phyloP scores from a whole-genome alignment of 495 filamentous ascomycete species.

The Hyaloscypha bicolor region DNA sequence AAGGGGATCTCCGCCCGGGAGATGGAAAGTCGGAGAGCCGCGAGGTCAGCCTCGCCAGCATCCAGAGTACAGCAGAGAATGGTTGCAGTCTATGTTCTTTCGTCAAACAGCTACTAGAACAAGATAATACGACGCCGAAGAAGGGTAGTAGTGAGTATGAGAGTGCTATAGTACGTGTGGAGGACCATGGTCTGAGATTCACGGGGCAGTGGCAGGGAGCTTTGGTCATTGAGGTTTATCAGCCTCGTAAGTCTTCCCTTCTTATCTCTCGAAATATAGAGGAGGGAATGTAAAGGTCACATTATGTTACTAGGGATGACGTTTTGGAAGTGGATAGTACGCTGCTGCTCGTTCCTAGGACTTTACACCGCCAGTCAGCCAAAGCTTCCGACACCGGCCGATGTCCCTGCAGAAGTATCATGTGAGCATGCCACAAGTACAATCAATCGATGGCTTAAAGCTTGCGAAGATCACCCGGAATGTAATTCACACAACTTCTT shows the following conservation, averaged over 20 bases:
- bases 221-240: background rate
- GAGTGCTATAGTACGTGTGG: slow-evolving; percentile 3
- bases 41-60: slow-evolving; percentile 11
- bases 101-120: background rate
- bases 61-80: background rate
- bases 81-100: slow-evolving; percentile 2
- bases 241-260: background rate
- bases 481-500: slow-evolving; percentile 6
- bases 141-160: background rate
- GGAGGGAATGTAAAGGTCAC: background rate
- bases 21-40: background rate
- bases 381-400: slow-evolving; percentile 2
- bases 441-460: background rate
- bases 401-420: slow-evolving; percentile 8
- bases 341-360: background rate
- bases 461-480: background rate
- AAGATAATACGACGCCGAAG: slow-evolving; percentile 1
- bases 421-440: slow-evolving; percentile 1
- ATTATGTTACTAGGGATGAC: background rate
- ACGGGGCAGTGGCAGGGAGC: slow-evolving; percentile 12
- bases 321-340: background rate
- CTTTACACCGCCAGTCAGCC: background rate
- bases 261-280: background rate
- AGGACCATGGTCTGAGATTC: slow-evolving; percentile 9
- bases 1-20: background rate